Evolutionary conservation across 768 basidiomycete species (phyloP).

Genomic region (Naematelia encephala): DNA sequence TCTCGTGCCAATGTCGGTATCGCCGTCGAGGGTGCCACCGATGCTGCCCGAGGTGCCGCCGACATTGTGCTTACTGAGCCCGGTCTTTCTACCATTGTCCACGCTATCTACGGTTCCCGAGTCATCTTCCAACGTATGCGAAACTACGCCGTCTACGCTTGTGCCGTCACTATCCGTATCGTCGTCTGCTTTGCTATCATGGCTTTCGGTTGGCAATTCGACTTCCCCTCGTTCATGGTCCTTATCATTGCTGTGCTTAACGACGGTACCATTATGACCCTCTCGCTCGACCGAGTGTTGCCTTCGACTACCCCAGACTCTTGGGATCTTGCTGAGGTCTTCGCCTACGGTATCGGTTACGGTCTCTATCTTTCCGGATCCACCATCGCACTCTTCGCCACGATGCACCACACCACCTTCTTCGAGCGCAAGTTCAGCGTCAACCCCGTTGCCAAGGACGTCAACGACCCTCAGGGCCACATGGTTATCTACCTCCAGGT

Average conservation of each 20-base stretch:
- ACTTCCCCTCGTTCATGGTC: slow-evolving; percentile 99
- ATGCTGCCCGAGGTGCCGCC: slow-evolving; percentile 96
- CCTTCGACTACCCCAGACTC: slow-evolving; percentile 88
- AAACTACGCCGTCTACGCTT: slow-evolving; percentile 97
- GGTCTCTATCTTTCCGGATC: slow-evolving; percentile 88
- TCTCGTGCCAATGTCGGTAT: slow-evolving; percentile 99
- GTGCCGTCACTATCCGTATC: slow-evolving; percentile 96
- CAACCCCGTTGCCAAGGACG: slow-evolving; percentile 84
- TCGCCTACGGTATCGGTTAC: slow-evolving; percentile 91
- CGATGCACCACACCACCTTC: slow-evolving; percentile 81
- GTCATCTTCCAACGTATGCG: slow-evolving; percentile 99
- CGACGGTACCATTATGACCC: slow-evolving; percentile 99
- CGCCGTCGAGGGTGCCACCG: slow-evolving; percentile 97
- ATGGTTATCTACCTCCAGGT: slow-evolving; percentile 58
- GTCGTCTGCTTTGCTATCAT: slow-evolving; percentile 95
- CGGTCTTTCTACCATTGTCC: slow-evolving; percentile 97
- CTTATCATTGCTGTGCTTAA: slow-evolving; percentile 95
- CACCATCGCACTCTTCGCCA: slow-evolving; percentile 74
- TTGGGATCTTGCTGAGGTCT: slow-evolving; percentile 96
- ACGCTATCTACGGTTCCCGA: slow-evolving; percentile 96
- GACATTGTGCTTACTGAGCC: slow-evolving; percentile 98
- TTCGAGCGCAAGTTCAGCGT: slow-evolving; percentile 87
- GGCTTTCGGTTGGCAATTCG: slow-evolving; percentile 92
- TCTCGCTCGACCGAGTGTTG: slow-evolving; percentile 84
- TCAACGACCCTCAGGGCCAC: slow-evolving; percentile 50